Evolutionary conservation across 2,329 filamentous ascomycete genomes (phyloP).

Genomic region (Pseudocercospora macadamiae): DNA sequence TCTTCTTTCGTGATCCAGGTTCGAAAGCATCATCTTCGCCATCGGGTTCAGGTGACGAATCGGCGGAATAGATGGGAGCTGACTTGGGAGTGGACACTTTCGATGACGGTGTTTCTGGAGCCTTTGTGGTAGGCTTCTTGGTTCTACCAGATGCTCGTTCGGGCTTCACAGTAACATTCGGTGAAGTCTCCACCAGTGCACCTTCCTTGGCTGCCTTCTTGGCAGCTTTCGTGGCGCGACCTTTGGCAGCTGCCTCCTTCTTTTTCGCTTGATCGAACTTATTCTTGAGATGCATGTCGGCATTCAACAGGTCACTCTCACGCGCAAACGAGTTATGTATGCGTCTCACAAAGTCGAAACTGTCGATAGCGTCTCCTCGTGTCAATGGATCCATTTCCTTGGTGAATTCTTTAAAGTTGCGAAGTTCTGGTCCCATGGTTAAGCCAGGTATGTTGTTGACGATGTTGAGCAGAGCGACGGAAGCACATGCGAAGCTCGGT

Average conservation of each 20-base stretch:
- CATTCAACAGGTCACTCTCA: constrained; percentile 74
- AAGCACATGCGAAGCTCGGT: constrained; percentile 82
- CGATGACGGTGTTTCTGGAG: background rate
- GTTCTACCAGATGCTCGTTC: background rate
- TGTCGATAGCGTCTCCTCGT: constrained; percentile 74
- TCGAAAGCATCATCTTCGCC: constrained; percentile 13
- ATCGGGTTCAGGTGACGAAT: constrained; percentile 15
- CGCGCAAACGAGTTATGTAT: constrained; percentile 89
- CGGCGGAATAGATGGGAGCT: constrained; percentile 1
- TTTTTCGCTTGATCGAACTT: constrained; percentile 46
- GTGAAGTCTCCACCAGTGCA: background rate
- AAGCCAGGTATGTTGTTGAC: constrained; percentile 77
- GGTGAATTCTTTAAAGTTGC: constrained; percentile 74
- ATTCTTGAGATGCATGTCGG: constrained; percentile 67
- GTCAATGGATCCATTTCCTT: constrained; percentile 68
- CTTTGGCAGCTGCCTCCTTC: constrained; percentile 34
- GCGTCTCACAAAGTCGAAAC: constrained; percentile 74
- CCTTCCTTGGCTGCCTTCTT: constrained; percentile 31
- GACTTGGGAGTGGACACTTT: constrained; percentile 2
- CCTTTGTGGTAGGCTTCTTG: background rate
- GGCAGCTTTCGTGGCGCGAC: constrained; percentile 31
- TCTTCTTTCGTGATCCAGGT: background rate
- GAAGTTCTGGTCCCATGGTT: constrained; percentile 70
- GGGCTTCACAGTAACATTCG: background rate
- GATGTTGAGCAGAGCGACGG: constrained; percentile 90